Base-by-base conservation (phyloP, 768 basidiomycete genomes). In the Mycena rosella region DNA sequence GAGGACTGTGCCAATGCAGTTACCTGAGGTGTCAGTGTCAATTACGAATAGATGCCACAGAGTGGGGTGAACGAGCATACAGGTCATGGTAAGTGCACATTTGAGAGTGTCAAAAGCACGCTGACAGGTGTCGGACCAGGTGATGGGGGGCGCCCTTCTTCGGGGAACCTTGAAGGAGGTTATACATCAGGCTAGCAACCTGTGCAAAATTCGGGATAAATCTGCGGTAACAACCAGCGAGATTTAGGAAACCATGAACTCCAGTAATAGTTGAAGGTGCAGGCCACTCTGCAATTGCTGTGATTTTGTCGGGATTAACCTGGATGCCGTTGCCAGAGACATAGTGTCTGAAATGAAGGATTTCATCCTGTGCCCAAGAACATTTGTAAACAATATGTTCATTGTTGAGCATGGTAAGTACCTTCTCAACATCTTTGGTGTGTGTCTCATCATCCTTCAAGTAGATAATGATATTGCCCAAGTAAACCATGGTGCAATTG, bases 401-500 rank as follows among this genome's bases (percentile, higher is more conserved):
- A n/a, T 47, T 9, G 29, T 48, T 22, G 27, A 51, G 51, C 44
- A 20, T 27, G n/a, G 32, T 38, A 30, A 61, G 60, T 27, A 61
- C 48, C 34, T 61, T 42, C 69, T 45, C 18, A 18, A 58, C 56
- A n/a, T 45, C 40, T 11, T 44, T 30, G 2, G 18, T 17, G 56
- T 58, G 74, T 36, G 69, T 60, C 3, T 66, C 60, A 0, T 58
- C 30, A 17, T 15, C 44, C 14, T 57, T 69, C 0, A 68, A 69
- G 26, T 70, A 76, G 45, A 80, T 72, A 1, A 80, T 44, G 24
- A 79, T 76, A 60, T 79, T 73, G 49, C 77, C 75, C 1, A 80
- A 48, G n/a, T 65, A 65, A 14, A 65, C 49, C 40, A 85, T 74
- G 59, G 76, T 76, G 53, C 72, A 73, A n/a, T 79, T 62, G 52